Base-by-base conservation (phyloP, 2,329 filamentous ascomycete species). In the Ascochyta fabae region DNA sequence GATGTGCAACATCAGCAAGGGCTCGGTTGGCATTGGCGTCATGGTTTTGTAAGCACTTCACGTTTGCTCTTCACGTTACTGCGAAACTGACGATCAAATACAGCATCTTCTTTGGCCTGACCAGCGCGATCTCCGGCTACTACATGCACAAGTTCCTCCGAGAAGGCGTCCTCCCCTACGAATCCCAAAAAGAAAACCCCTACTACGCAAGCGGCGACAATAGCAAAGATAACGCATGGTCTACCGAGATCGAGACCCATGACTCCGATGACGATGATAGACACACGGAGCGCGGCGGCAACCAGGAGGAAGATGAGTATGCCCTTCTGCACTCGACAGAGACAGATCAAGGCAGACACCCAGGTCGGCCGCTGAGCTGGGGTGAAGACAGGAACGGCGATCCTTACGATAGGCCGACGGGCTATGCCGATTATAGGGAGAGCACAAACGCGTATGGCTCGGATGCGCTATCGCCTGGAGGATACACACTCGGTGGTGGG, bases 1-100 rank as follows among this genome's bases (percentile, higher is more conserved):
- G 39, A 86, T 84, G 67, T 88, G 85, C 76, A 80, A 79, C 4
- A 72, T 86, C 51, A 84, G 81, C 69, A 81, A 82, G 48, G 83
- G 81, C 3, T 80, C 80, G 3, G 80, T 83, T 16, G 82, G 84
- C 12, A 75, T 87, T 29, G 84, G 82, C 6, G 81, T 84, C 27
- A 73, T 86, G 26, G 77, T 87, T 54, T 86, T 82, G 83, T 85
- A 76, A 48, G 80, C 74, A 41, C 23, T 15, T 9, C 22, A 7
- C 22, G 27, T 47, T 24, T 15, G 36, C 8, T 10, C 7, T 13
- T 13, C 33, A 22, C 27, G 4, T 24, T 9, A 15, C 12, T n/a
- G 6, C 13, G 6, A 35, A 4, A 43, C 49, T 60, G 26, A 61
- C 49, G 16, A 4, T n/a, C 2, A 1, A 19, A 12, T 6, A 22